Conservation (phyloP, 306 rosid species). For the Medicago truncatula region DNA sequence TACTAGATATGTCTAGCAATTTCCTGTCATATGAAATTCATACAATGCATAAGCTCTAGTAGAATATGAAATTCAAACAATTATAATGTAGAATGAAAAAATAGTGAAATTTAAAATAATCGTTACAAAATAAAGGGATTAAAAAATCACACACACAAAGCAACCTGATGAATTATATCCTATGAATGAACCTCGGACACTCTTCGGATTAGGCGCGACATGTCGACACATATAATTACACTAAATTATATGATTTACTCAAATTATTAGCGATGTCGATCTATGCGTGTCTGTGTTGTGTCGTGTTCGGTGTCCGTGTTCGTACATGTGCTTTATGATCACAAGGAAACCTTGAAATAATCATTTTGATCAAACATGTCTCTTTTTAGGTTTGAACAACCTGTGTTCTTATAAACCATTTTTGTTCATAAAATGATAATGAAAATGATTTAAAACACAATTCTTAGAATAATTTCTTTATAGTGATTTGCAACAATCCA, state of each 20-base stretch:
- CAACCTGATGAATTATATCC: not conserved
- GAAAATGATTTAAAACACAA: constrained; percentile 13
- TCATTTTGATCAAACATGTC: too few relatives aligned
- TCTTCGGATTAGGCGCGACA: too few relatives aligned
- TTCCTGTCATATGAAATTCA: constrained; percentile 37
- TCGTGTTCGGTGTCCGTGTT: too few relatives aligned
- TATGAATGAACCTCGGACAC: too few relatives aligned
- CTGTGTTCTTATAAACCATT: not conserved
- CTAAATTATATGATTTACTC: too few relatives aligned
- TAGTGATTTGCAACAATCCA: not conserved
- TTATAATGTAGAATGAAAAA: not conserved
- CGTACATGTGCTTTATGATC: too few relatives aligned
- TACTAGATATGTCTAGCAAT: constrained; percentile 32
- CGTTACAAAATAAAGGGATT: not conserved
- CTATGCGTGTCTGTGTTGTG: too few relatives aligned
- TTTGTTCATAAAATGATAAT: constrained; percentile 1
- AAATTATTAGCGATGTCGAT: too few relatives aligned
- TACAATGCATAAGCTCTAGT: constrained; percentile 25
- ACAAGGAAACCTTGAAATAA: not conserved
- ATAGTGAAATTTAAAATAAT: not conserved
- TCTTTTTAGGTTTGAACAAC: not conserved
- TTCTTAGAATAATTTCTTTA: constrained; percentile 12
- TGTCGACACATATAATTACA: too few relatives aligned
- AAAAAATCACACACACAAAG: not conserved
- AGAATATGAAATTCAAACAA: constrained; percentile 8